Percentiles rank a stretch among this genome's conserved stretches.
Conservation (phyloP, 371 early-diverging fungal species). For the Dichotomocladium elegans region DNA sequence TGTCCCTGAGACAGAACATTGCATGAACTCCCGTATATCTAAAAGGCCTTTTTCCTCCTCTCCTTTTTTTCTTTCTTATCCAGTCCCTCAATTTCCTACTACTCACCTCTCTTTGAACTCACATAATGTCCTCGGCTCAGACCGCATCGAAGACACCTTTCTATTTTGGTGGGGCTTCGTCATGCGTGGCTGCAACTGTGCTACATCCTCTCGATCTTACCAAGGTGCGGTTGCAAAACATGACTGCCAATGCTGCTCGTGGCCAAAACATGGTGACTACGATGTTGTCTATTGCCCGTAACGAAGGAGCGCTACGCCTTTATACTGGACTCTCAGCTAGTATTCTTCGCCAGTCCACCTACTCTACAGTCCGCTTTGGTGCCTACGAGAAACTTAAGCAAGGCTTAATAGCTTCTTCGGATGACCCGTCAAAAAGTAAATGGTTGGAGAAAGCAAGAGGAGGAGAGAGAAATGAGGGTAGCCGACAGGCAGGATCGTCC, state of each 20-base stretch:
- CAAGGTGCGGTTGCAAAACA: constrained; percentile 82
- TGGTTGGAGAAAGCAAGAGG: background rate
- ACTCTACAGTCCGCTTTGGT: constrained; percentile 64
- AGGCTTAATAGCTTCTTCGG: background rate
- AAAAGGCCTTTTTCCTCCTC: too few relatives aligned
- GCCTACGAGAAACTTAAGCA: constrained; percentile 54
- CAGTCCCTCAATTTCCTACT: background rate
- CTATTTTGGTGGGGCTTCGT: constrained; percentile 62
- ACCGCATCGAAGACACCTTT: constrained; percentile 30
- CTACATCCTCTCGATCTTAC: constrained; percentile 85
- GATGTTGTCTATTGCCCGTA: constrained; percentile 23
- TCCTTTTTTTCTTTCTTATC: background rate
- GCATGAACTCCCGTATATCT: too few relatives aligned
- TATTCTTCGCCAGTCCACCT: constrained; percentile 62
- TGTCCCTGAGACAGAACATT: too few relatives aligned
- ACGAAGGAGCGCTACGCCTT: constrained; percentile 39
- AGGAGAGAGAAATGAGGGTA: background rate
- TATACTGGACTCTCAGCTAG: constrained; percentile 63
- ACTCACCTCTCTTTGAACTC: background rate
- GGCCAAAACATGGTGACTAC: constrained; percentile 33
- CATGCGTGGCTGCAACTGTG: constrained; percentile 57
- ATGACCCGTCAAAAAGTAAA: background rate
- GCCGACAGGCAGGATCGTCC: too few relatives aligned
- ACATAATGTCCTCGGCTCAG: background rate
- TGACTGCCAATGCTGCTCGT: constrained; percentile 20